Base-by-base conservation (phyloP, 2,329 filamentous ascomycete species). In the Westerdykella aurantiaca region DNA sequence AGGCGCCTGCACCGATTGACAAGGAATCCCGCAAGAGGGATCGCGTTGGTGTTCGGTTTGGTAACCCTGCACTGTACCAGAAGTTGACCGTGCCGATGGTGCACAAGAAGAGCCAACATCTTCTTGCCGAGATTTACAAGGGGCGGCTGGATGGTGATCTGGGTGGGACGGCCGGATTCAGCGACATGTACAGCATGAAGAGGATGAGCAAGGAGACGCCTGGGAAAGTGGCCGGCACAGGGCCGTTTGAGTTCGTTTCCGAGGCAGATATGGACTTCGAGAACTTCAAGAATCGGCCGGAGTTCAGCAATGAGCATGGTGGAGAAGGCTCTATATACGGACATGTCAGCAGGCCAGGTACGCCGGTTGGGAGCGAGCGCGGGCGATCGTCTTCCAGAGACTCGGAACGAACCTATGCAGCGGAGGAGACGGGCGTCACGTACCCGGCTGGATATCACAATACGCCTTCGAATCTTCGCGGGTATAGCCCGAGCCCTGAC, bases 41-140 rank as follows among this genome's bases (percentile, higher is more conserved):
- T 66, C 85, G 79, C 57, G 78, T 89, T 43, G 85, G 79, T 47
- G 82, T 81, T 18, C 79, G 86, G 21, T 98, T 96, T 62, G 90
- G 89, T 2, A 88, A 98, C 63, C 93, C 91, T 1, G 89, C 87
- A 4, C 76, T 97, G 13, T 95, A 93, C 72, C 86, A 86, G 66
- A 85, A 86, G 3, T 76, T 97, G 16, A 90, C 91, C 56, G 95
- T 89, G 0, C 91, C 91, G 2, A 96, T 97, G 90, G 91, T 97
- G 3, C 85, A 94, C 57, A 85, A 88, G 42, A 95, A 86, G 68
- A 88, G 88, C 2, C 87, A 93, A 58, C 89, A 93, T 46, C 77
- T 93, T 34, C 77, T 98, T 9, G 83, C 85, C n/a, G 81, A 86
- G 35, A 77, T 98, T 39, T 96, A 96, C 64, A 82, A 82, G 18